Evolutionary conservation across 2,329 filamentous ascomycete genomes (phyloP), one percentile per base, ranked within the genome.

Genomic region (Curvularia sp.): DNA sequence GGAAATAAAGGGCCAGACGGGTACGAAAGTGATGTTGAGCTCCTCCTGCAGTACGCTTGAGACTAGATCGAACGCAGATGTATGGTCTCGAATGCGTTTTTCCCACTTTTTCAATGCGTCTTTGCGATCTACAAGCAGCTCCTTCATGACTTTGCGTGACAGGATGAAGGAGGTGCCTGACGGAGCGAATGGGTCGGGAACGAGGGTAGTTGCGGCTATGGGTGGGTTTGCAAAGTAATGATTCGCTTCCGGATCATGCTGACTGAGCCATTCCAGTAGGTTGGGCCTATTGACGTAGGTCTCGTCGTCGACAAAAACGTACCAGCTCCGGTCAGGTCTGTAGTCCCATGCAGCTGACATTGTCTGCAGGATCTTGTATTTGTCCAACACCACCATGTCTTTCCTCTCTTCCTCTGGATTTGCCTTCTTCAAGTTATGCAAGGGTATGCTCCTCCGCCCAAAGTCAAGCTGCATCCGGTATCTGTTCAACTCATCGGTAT

Each of bases 251-350:
- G 80, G 63, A 67, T 87, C 80, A 60, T 84, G 80, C 21, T 79
- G 75, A 18, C 76, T 74, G 21, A 87, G 77, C 83, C 83, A 87
- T 23, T 78, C 73, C 15, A 86, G 66, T 39, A 87, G 64, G 30
- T 83, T 84, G 32, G 79, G 74, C 78, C 84, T 84, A 9, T 84
- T 76, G 39, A 86, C 70, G 62, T 84, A 87, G 0, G 84, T 86
- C 66, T 87, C 85, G 0, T 83, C 81, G 63, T 87, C 85, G 46
- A 86, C 80, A 68, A 87, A 87, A 54, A 86, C 75, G 59, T 81
- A 87, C 85, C 85, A 87, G 53, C 82, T 83, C 43, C 81, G 80
- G 25, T 83, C 73, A 2, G 81, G 80, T 36, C 74, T 66, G 49
- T 76, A 66, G 10, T 74, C 66, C 57, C 75, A 73, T 4, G 77